These are phyloP conservation scores for Choiromyces venosus DNA, from an alignment of 495 filamentous ascomycete species.

Conservation along the genomic window DNA sequence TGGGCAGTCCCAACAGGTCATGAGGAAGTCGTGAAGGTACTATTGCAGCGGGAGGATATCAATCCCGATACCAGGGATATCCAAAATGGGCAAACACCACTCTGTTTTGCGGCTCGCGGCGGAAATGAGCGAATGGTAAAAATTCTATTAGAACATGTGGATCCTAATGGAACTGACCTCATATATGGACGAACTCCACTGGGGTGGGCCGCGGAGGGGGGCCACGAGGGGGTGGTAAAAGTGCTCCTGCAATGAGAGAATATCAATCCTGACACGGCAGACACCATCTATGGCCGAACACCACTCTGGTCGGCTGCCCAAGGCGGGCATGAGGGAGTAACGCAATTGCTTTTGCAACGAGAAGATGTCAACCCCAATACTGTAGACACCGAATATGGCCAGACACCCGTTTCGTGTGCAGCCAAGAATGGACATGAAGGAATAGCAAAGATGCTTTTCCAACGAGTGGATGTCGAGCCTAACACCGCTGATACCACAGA, in stretches of 20 bases:
- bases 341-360: conserved; percentile 32
- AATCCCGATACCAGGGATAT: conserved; percentile 18
- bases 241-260: conserved; percentile 26
- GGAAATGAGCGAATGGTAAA: conserved; percentile 38
- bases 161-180: conserved; percentile 3
- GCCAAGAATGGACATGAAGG: conserved; percentile 42
- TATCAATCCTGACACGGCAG: conserved; percentile 8
- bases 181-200: conserved; percentile 31
- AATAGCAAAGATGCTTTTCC: conserved; percentile 34
- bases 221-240: conserved; percentile 38
- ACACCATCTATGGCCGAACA: conserved; percentile 22
- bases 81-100: conserved; percentile 23
- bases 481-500: conserved; percentile 6
- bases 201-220: conserved; percentile 34
- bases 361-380: conserved; percentile 15
- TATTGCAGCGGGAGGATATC: neutral
- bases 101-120: conserved; percentile 36
- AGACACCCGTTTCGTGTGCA: conserved; percentile 45
- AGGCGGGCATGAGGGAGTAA: conserved; percentile 33
- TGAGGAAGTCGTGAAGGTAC: neutral
- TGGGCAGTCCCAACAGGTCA: neutral
- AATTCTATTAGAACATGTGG: conserved; percentile 24
- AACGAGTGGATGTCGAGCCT: conserved; percentile 5
- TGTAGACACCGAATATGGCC: conserved; percentile 27
- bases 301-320: conserved; percentile 41